Percentiles rank a stretch among this genome's conserved stretches.
phyloP scores from a whole-genome alignment of 228 moss, liverwort and hornwort genomes.

The Sphagnum fallax region DNA sequence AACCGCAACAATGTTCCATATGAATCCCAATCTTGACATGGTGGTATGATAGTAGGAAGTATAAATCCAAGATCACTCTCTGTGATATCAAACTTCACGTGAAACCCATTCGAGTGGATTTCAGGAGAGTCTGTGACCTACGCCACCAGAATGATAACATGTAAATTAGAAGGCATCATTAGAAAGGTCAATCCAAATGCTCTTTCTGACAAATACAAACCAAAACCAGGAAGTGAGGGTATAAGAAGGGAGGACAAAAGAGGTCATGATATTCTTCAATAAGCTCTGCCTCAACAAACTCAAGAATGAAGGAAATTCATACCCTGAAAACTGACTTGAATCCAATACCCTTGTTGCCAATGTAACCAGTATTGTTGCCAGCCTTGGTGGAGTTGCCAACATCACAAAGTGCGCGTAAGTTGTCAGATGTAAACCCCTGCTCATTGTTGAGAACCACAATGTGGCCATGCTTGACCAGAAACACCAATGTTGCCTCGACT shows the following conservation, averaged over 20 bases:
- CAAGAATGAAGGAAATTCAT: constrained; percentile 3
- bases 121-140: constrained; percentile 92
- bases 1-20: constrained; percentile 22
- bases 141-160: neutral
- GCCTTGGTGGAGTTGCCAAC: constrained; percentile 95
- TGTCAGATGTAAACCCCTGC: constrained; percentile 71
- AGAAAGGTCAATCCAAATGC: neutral
- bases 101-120: constrained; percentile 90
- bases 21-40: constrained; percentile 30
- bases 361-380: constrained; percentile 76
- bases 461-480: constrained; percentile 63
- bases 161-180: neutral
- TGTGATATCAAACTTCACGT: constrained; percentile 89
- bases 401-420: constrained; percentile 90
- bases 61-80: constrained; percentile 91
- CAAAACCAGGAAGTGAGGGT: too few relatives aligned
- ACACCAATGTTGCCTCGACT: constrained; percentile 66
- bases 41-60: constrained; percentile 58
- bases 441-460: constrained; percentile 86
- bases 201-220: too few relatives aligned
- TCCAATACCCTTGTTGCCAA: constrained; percentile 98
- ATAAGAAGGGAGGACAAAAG: too few relatives aligned
- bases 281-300: too few relatives aligned
- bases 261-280: too few relatives aligned
- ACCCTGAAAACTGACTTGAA: constrained; percentile 98